Conservation (phyloP, 2,329 filamentous ascomycete genomes). For the Talaromyces sp. region DNA sequence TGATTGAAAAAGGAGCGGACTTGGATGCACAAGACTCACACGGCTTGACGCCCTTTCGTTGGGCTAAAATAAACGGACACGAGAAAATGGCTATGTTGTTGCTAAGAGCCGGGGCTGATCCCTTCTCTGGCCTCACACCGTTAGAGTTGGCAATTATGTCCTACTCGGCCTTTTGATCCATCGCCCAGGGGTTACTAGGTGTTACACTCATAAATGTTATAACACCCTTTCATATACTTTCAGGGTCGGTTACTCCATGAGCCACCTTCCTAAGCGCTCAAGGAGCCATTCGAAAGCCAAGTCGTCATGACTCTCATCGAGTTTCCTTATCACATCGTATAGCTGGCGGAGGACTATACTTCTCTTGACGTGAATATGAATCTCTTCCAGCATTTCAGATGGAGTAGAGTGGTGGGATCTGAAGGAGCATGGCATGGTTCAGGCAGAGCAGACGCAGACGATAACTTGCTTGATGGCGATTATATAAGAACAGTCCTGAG, state of each 20-base stretch:
- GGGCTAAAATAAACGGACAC: background rate
- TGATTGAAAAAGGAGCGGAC: background rate
- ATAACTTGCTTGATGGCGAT: background rate
- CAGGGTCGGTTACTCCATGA: no score
- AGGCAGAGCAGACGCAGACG: background rate
- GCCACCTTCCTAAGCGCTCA: no score
- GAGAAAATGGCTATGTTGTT: background rate
- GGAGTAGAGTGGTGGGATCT: background rate
- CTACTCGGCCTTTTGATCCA: no score
- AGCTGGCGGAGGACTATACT: no score
- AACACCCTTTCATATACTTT: no score
- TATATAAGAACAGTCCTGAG: background rate
- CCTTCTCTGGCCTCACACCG: no score
- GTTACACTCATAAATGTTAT: no score
- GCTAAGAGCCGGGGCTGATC: background rate
- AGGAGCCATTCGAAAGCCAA: no score
- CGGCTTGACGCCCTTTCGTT: background rate
- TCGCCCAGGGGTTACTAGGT: no score
- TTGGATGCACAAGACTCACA: background rate
- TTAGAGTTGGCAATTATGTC: no score
- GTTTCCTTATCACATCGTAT: no score
- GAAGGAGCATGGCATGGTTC: background rate
- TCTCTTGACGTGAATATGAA: background rate
- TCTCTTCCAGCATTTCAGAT: background rate
- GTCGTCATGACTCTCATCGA: no score